Evolutionary conservation across 176 grass and related monocot genomes (phyloP).

Genomic region (Canna indica): DNA sequence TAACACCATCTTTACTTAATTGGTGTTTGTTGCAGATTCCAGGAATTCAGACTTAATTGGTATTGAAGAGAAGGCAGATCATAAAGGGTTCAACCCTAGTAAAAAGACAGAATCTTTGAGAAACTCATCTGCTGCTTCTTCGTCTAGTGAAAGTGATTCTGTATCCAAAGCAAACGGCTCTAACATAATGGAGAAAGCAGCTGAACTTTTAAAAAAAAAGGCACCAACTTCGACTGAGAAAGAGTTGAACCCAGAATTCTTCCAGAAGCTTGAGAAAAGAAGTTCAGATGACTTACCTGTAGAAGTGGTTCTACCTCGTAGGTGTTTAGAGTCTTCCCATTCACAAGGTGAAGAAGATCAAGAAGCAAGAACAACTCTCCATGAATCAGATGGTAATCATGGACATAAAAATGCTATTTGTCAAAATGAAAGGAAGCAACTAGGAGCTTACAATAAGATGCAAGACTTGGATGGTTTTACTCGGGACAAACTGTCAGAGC

Average conservation of each 20-base stretch:
- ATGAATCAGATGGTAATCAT: conserved; percentile 37
- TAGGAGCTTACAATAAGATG: conserved; percentile 1
- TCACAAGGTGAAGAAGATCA: conserved; percentile 40
- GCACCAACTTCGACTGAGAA: conserved; percentile 56
- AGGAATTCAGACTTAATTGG: conserved; percentile 50
- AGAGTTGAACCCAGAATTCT: conserved; percentile 85
- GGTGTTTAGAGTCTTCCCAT: conserved; percentile 37
- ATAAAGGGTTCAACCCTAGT: conserved; percentile 22
- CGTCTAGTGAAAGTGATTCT: conserved; percentile 43
- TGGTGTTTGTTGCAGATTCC: conserved; percentile 33
- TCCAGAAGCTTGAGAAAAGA: conserved; percentile 86
- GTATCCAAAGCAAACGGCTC: conserved; percentile 31
- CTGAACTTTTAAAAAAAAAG: conserved; percentile 79
- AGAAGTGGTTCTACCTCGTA: conserved; percentile 70
- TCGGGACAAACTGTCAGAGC: conserved; percentile 39
- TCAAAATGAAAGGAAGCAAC: too few species aligned
- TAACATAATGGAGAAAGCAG: conserved; percentile 72
- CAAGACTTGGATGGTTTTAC: not conserved
- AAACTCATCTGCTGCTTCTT: conserved; percentile 35
- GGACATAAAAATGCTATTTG: conserved; percentile 28
- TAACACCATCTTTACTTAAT: not conserved
- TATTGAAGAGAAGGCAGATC: conserved; percentile 45
- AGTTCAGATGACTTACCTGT: conserved; percentile 58
- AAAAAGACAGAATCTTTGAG: conserved; percentile 36
- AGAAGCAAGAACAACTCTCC: conserved; percentile 36